Conservation (phyloP, 2,329 filamentous ascomycete genomes). For the Pseudogymnoascus sp. region DNA sequence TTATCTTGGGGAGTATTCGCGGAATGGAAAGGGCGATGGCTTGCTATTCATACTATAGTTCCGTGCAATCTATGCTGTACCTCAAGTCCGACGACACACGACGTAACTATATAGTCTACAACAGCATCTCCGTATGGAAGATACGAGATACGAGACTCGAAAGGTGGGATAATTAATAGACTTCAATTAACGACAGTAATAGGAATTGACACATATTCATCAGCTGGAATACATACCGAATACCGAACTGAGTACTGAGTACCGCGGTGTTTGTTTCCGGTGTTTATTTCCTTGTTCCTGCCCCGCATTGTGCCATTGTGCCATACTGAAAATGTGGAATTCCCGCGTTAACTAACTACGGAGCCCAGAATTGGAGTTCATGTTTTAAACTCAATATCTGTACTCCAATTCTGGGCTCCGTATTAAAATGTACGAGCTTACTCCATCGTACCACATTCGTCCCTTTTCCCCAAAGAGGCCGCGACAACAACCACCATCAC, state of each 20-base stretch:
- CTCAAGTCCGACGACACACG: background rate
- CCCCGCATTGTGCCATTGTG: background rate
- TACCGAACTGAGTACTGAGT: background rate
- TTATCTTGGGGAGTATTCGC: background rate
- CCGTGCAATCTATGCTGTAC: background rate
- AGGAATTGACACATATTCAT: background rate
- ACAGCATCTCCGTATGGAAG: background rate
- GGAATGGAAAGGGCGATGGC: background rate
- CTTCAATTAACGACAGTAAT: background rate
- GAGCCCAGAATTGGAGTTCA: background rate
- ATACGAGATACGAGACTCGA: background rate
- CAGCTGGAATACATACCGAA: background rate
- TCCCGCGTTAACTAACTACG: background rate
- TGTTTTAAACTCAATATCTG: no score
- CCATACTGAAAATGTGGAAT: background rate
- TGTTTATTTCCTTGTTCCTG: background rate
- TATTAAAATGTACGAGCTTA: background rate
- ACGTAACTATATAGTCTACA: background rate
- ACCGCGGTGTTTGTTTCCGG: background rate
- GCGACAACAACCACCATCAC: background rate
- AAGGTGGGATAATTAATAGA: background rate
- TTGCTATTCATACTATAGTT: background rate
- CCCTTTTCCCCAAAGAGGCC: background rate
- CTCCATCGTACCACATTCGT: background rate
- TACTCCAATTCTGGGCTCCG: background rate